Percentiles rank a stretch among this genome's conserved stretches.
phyloP scores from a whole-genome alignment of 2,329 filamentous ascomycete species.

The Talaromyces sp. region DNA sequence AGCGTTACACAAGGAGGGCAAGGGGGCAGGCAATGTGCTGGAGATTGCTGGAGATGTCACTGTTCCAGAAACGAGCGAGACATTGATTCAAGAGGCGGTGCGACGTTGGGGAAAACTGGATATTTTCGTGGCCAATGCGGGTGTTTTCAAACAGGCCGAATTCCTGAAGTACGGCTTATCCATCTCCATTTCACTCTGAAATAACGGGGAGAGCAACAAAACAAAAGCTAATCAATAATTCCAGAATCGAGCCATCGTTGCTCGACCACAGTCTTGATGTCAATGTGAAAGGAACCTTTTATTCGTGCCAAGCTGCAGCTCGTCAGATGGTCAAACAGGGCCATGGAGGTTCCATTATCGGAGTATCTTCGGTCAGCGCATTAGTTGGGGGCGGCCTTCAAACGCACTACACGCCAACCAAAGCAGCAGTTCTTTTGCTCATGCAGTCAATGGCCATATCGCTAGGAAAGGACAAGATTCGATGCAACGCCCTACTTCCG shows the following conservation, averaged over 20 bases:
- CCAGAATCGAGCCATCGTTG: constrained; percentile 61
- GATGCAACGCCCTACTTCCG: constrained; percentile 78
- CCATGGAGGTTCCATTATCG: constrained; percentile 69
- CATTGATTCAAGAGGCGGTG: constrained; percentile 63
- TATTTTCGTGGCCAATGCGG: constrained; percentile 83
- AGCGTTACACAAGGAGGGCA: neutral
- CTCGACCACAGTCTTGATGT: constrained; percentile 68
- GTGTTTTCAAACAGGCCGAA: constrained; percentile 81
- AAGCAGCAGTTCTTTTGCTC: constrained; percentile 72
- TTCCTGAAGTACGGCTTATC: constrained; percentile 60
- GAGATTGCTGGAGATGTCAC: constrained; percentile 69
- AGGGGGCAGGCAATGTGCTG: neutral
- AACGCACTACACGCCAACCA: constrained; percentile 84
- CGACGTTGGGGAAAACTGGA: constrained; percentile 52
- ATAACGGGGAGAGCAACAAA: too few species aligned
- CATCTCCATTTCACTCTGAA: neutral
- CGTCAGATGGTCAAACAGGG: constrained; percentile 71
- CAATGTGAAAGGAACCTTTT: constrained; percentile 83
- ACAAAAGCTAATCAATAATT: too few species aligned
- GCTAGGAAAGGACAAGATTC: constrained; percentile 67
- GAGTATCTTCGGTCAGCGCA: constrained; percentile 36
- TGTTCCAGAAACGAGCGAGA: constrained; percentile 63
- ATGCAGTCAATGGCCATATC: constrained; percentile 82
- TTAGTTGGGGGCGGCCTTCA: constrained; percentile 65
- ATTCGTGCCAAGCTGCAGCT: constrained; percentile 77